Evolutionary conservation across 768 basidiomycete genomes (phyloP).

Genomic region (Suillus bovinus): DNA sequence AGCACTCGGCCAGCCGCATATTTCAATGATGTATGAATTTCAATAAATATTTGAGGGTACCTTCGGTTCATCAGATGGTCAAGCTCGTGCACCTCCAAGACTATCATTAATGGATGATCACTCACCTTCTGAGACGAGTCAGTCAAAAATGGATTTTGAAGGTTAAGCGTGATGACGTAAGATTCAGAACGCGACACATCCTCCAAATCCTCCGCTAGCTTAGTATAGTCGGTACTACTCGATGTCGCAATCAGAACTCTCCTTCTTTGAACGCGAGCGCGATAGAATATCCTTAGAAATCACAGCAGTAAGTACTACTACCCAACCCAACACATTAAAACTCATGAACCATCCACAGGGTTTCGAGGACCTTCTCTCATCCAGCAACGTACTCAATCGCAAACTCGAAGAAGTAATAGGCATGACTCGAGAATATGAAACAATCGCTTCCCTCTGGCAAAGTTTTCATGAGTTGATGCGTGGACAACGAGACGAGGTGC

Average conservation of each 20-base stretch:
- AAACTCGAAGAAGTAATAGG: slow-evolving; percentile 91
- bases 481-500: slow-evolving; percentile 40
- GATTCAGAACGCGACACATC: not conserved
- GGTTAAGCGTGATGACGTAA: slow-evolving; percentile 6
- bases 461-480: slow-evolving; percentile 80
- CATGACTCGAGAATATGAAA: slow-evolving; percentile 91
- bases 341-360: slow-evolving; percentile 47
- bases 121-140: not conserved
- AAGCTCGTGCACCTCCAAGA: not conserved
- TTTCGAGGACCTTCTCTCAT: slow-evolving; percentile 85
- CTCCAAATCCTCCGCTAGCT: not conserved
- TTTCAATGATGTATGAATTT: not conserved
- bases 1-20: not conserved
- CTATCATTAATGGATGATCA: too few relatives aligned
- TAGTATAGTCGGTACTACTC: not conserved
- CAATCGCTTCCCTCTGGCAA: slow-evolving; percentile 83
- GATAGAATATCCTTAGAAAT: slow-evolving; percentile 75
- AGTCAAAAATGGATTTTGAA: not conserved
- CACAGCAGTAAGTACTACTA: slow-evolving; percentile 51
- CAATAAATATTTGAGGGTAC: not conserved
- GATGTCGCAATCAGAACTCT: slow-evolving; percentile 40
- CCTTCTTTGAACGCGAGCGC: slow-evolving; percentile 81
- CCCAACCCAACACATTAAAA: not conserved
- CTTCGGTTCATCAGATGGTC: not conserved
- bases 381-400: slow-evolving; percentile 84